Percentiles rank a stretch among this genome's conserved stretches.
Conservation (phyloP, 129 eudicot genomes). For the Gnaphalium uliginosum region DNA sequence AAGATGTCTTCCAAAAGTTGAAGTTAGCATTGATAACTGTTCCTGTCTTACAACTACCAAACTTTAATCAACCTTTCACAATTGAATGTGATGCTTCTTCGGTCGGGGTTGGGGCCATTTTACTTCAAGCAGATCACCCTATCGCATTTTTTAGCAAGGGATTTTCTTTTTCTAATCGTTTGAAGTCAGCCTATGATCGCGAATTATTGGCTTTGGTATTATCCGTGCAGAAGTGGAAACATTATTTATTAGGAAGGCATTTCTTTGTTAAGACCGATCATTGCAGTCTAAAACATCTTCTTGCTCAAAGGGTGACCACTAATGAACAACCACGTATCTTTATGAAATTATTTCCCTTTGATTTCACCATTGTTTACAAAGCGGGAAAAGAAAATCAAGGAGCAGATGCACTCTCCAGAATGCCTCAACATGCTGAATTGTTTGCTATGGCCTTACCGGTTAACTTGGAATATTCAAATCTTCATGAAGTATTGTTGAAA, state of each 20-base stretch:
- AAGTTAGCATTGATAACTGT: background rate
- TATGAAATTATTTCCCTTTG: background rate
- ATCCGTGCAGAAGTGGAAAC: background rate
- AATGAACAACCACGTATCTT: background rate
- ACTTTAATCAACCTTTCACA: background rate
- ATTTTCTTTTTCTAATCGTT: background rate
- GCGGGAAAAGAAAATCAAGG: slow-evolving; percentile 16
- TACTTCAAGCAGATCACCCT: background rate
- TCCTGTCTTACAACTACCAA: background rate
- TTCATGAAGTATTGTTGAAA: background rate
- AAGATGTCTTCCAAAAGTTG: background rate
- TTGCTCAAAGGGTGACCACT: background rate
- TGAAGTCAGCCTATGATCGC: background rate
- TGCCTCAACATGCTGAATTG: background rate
- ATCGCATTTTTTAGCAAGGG: background rate
- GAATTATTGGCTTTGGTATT: background rate
- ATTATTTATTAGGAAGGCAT: background rate
- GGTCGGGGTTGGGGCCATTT: background rate
- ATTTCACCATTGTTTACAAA: background rate
- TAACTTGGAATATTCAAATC: background rate
- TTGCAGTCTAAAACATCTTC: background rate
- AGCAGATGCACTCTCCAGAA: slow-evolving; percentile 4
- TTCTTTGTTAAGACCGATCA: background rate
- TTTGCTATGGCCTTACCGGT: background rate
- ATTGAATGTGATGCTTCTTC: background rate